phyloP scores from a whole-genome alignment of 306 rosid genomes.

The Dalbergia oliveri region DNA sequence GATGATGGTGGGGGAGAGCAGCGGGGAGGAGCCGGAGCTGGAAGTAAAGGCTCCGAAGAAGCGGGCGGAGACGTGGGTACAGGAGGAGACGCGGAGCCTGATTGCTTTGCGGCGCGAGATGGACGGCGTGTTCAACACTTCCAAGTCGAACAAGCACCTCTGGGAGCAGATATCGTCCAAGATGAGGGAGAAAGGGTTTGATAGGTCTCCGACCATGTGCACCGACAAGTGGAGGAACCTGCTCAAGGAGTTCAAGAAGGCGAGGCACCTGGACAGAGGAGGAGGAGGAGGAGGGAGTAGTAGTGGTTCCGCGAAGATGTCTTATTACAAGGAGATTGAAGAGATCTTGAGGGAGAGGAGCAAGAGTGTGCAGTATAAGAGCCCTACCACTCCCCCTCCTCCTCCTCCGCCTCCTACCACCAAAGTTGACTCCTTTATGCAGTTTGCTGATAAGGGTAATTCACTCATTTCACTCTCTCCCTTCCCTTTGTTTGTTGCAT shows the following conservation, averaged over 20 bases:
- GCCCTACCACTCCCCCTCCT: slow-evolving; percentile 53
- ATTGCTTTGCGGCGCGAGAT: slow-evolving; percentile 78
- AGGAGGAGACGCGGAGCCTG: slow-evolving; percentile 85
- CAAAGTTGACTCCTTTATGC: slow-evolving; percentile 82
- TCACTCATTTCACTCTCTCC: too few relatives aligned
- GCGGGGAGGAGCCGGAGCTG: slow-evolving; percentile 80
- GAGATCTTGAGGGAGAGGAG: slow-evolving; percentile 79
- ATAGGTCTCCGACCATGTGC: slow-evolving; percentile 95
- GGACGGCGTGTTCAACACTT: slow-evolving; percentile 83
- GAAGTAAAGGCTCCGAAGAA: slow-evolving; percentile 92
- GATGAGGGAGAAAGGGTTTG: slow-evolving; percentile 92
- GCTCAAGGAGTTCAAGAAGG: slow-evolving; percentile 94
- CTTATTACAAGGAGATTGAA: slow-evolving; percentile 88
- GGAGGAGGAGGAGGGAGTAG: slow-evolving; percentile 84
- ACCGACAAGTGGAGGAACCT: slow-evolving; percentile 98
- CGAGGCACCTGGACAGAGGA: slow-evolving; percentile 77
- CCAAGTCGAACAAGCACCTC: slow-evolving; percentile 89
- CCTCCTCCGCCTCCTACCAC: not conserved
- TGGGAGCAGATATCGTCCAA: slow-evolving; percentile 94
- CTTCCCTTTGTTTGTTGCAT: too few relatives aligned
- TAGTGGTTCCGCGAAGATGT: slow-evolving; percentile 88
- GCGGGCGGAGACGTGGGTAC: slow-evolving; percentile 97
- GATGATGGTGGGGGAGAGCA: slow-evolving; percentile 77
- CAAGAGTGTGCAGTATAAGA: slow-evolving; percentile 67
- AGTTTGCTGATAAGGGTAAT: slow-evolving; percentile 73